Percentiles rank a stretch among this genome's conserved stretches.
phyloP scores from a whole-genome alignment of 2,329 filamentous ascomycete genomes.

The Calonectria crousiana region DNA sequence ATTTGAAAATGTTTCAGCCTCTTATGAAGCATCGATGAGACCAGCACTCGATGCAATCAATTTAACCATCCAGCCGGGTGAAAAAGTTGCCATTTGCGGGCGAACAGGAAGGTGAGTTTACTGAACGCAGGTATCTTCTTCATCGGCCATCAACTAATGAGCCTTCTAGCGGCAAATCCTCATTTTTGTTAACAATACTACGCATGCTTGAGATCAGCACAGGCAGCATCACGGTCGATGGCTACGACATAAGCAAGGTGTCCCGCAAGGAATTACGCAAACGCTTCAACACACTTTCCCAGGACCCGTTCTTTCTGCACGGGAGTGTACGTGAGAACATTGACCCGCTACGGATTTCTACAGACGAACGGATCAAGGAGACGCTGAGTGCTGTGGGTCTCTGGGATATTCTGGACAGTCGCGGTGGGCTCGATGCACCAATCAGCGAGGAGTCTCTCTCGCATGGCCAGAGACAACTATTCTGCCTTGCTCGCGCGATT shows the following conservation, averaged over 20 bases:
- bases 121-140: not conserved
- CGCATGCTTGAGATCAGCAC: not conserved
- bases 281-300: not conserved
- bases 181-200: not conserved
- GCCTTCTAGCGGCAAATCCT: not conserved
- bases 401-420: not conserved
- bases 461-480: not conserved
- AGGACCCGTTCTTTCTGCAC: not conserved
- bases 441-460: not conserved
- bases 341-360: not conserved
- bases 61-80: not conserved
- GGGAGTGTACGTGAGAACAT: not conserved
- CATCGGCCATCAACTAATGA: not conserved
- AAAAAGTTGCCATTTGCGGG: not conserved
- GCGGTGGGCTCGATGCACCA: not conserved
- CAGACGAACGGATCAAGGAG: not conserved
- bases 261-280: not conserved
- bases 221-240: not conserved
- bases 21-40: not conserved
- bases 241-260: not conserved
- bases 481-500: not conserved
- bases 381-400: not conserved
- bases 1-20: not conserved
- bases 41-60: not conserved
- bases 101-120: not conserved